Evolutionary conservation across 2,329 filamentous ascomycete species (phyloP), one percentile per base, ranked within the genome.

Genomic region (Hirsutella rhossiliensis): DNA sequence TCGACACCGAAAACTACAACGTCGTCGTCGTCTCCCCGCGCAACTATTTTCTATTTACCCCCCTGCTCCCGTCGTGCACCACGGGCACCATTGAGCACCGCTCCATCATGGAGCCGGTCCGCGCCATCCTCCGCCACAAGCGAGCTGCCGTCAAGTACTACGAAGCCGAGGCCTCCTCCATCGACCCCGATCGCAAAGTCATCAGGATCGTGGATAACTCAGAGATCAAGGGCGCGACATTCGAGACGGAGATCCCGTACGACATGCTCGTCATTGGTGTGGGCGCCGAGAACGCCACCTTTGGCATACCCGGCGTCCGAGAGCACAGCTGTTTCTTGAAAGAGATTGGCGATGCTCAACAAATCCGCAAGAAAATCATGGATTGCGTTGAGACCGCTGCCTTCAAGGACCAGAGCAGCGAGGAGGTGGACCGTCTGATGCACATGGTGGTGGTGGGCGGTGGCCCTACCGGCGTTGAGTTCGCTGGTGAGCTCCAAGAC

Each of bases 11-110:
- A 66, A 94, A 97, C 76, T 98, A 97, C 79, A 97, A 98, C 65
- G 90, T 97, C 65, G 68, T 97, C 61, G 88, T 98, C 63, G 87
- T 98, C 64, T 97, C 92, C 41, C 92, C 92, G 44, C 87, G 92
- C 63, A 98, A 98, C 72, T 98, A 95, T 78, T 98, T 98, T 81
- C 83, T 98, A 55, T 98, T 98, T 76, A 98, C 92, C 28, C 92
- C 92, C 48, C 80, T 98, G 47, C 79, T 98, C 49, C 92, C 92
- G 52, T 97, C 90, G 61, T 98, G 92, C 70, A 97, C 92, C 43
- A 96, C 90, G 53, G 92, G 92, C 58, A 84, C 87, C 56, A 92
- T 98, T 65, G 92, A 98, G 75, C 92, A 97, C 73, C 87, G 92
- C 63, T 97, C 89, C 61, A 98, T 98, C 68, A 98, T 98, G 92